These are phyloP conservation scores for Syzygium oleosum DNA, from an alignment of 345 rosid species.

Conservation along the genomic window DNA sequence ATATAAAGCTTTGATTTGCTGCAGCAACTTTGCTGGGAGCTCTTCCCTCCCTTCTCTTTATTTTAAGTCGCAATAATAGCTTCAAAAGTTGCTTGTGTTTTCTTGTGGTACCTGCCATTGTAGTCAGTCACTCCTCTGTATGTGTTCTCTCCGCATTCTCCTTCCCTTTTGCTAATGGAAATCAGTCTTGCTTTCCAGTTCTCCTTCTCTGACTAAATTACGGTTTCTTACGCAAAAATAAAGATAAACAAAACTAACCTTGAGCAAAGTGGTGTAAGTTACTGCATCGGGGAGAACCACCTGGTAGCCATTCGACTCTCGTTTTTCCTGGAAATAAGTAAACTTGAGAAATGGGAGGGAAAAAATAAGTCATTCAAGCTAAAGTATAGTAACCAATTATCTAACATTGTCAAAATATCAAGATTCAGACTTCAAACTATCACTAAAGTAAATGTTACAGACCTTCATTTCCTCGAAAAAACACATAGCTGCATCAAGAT, in stretches of 20 bases:
- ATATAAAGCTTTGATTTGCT: background rate
- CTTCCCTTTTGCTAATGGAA: background rate
- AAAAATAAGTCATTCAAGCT: background rate
- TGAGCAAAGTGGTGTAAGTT: slow-evolving; percentile 58
- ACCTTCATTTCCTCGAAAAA: slow-evolving; percentile 79
- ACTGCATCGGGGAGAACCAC: slow-evolving; percentile 45
- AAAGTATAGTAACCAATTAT: background rate
- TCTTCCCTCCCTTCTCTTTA: background rate
- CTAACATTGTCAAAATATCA: background rate
- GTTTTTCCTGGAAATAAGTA: slow-evolving; percentile 33
- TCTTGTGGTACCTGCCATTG: background rate
- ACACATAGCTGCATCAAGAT: slow-evolving; percentile 51
- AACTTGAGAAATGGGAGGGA: slow-evolving; percentile 1
- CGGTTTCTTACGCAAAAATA: background rate
- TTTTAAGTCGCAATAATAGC: background rate
- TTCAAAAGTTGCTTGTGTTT: background rate
- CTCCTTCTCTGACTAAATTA: background rate
- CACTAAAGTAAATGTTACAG: slow-evolving; percentile 8
- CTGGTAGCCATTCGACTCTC: slow-evolving; percentile 14
- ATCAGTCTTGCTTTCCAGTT: background rate
- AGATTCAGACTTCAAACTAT: background rate
- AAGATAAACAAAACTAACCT: slow-evolving; percentile 23
- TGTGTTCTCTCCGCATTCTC: background rate
- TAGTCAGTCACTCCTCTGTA: background rate
- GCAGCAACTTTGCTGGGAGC: background rate